Base-by-base conservation (phyloP, 78 protist genomes). In the Fonticula alba region DNA sequence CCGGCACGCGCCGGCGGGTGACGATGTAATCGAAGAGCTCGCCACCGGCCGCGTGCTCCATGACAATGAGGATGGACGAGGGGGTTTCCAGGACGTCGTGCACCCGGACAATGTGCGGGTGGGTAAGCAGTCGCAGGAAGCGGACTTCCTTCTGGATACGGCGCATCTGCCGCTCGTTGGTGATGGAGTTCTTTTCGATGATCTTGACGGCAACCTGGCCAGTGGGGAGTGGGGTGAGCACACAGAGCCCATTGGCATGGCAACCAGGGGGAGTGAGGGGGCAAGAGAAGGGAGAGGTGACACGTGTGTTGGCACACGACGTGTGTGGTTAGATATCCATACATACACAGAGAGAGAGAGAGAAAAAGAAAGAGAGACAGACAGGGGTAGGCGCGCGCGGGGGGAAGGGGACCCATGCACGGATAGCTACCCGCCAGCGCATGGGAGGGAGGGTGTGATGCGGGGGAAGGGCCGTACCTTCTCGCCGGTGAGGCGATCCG, bases 1-100 rank as follows among this genome's bases (percentile, higher is more conserved):
- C 85, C 24, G 54, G 52, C 20, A 65, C 33, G 51, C 47, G 51
- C 4, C 24, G 1, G 35, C 47, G 57, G 13, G 71, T 75, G 2
- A 75, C 74, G 29, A 81, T 81, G 72, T 65, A 62, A 41, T 71
- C 80, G 9, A 73, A 73, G 35, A 82, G 56, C 24, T 76, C 83
- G 27, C 89, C 89, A 0, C 84, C 84, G 27, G 27, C 9, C 1
- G 74, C 80, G 62, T 43, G 46, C 11, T 81, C 86, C 38, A 69
- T 68, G 27, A 74, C 22, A 19, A 78, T 33, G 65, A 60, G 62
- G 37, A 74, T 40, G 33, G 57, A 52, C 51, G 7, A 14, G 7
- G 58, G 66, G 3, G 82, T 74, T 15, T 83, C 79, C 52, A 83
- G 56, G 15, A 73, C 75, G 17, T 83, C 82, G 43, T 74, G 58